Evolutionary conservation across 208 protist species (phyloP).

Genomic region (Trypanosoma conorhini): DNA sequence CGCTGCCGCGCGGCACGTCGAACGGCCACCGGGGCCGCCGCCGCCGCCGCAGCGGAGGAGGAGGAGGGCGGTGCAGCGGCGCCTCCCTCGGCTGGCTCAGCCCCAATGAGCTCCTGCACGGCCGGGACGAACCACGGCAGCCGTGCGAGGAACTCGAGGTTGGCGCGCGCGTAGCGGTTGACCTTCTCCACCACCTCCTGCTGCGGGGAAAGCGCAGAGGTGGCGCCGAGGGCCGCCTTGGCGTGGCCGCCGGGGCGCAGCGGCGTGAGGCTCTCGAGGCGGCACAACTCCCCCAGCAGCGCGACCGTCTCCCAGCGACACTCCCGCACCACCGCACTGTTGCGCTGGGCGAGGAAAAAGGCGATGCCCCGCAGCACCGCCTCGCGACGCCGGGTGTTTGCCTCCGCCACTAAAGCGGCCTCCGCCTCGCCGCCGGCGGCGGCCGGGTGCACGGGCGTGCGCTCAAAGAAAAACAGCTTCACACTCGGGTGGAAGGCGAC

Average conservation of each 20-base stretch:
- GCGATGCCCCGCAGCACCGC: conserved; percentile 57
- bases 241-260: conserved; percentile 22
- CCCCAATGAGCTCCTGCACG: conserved; percentile 46
- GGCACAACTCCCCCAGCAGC: conserved; percentile 79
- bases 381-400: conserved; percentile 45
- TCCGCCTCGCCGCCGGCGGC: background rate
- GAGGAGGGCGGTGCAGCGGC: conserved; percentile 19
- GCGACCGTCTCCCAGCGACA: conserved; percentile 84
- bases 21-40: background rate
- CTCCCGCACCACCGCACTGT: conserved; percentile 61
- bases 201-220: conserved; percentile 1
- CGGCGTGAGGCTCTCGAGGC: conserved; percentile 48
- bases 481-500: conserved; percentile 81
- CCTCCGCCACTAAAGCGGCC: conserved; percentile 7
- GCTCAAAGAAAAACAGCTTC: conserved; percentile 82
- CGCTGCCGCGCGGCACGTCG: background rate
- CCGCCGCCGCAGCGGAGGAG: background rate
- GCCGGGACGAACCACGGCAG: conserved; percentile 74
- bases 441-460: conserved; percentile 17
- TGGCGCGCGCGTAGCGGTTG: conserved; percentile 61
- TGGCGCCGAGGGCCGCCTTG: background rate
- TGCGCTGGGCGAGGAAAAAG: conserved; percentile 77
- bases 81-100: conserved; percentile 7
- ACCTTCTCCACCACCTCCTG: conserved; percentile 50
- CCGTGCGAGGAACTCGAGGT: conserved; percentile 70